phyloP scores from a whole-genome alignment of 2,329 filamentous ascomycete genomes.

The Aspergillus costaricaensis region DNA sequence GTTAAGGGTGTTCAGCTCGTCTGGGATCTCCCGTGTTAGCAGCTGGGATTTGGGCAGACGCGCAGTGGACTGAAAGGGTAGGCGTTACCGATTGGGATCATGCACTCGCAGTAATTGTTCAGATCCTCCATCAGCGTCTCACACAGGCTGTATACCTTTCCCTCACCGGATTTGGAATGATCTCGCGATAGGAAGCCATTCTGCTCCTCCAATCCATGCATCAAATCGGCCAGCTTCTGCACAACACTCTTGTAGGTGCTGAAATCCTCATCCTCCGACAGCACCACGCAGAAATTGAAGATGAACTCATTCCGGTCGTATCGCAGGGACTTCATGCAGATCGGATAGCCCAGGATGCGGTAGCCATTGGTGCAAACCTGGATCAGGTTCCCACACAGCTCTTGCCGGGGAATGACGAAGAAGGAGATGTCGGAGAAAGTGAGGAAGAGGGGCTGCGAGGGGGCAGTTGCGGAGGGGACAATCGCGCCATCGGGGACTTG shows the following conservation, averaged over 20 bases:
- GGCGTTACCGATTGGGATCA: slow-evolving; percentile 85
- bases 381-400: slow-evolving; percentile 90
- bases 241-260: slow-evolving; percentile 82
- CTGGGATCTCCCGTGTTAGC: slow-evolving; percentile 46
- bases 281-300: slow-evolving; percentile 92
- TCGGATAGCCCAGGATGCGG: slow-evolving; percentile 81
- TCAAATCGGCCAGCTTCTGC: slow-evolving; percentile 77
- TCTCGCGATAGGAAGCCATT: slow-evolving; percentile 69
- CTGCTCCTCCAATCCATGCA: slow-evolving; percentile 90
- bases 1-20: slow-evolving; percentile 92
- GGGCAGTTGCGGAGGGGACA: slow-evolving; percentile 47
- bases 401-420: slow-evolving; percentile 92
- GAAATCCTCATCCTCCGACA: slow-evolving; percentile 70
- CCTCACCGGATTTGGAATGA: slow-evolving; percentile 47
- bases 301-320: slow-evolving; percentile 96
- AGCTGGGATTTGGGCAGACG: neutral
- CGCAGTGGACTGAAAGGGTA: slow-evolving; percentile 31
- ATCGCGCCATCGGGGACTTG: slow-evolving; percentile 65
- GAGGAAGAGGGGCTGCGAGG: slow-evolving; percentile 66
- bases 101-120: slow-evolving; percentile 97
- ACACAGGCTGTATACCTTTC: slow-evolving; percentile 68
- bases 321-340: slow-evolving; percentile 78
- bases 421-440: slow-evolving; percentile 84
- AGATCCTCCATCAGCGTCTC: slow-evolving; percentile 88
- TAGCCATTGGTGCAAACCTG: slow-evolving; percentile 71